These are phyloP conservation scores for Fusarium sarcochroum DNA, from an alignment of 2,329 filamentous ascomycete species.

Conservation along the genomic window DNA sequence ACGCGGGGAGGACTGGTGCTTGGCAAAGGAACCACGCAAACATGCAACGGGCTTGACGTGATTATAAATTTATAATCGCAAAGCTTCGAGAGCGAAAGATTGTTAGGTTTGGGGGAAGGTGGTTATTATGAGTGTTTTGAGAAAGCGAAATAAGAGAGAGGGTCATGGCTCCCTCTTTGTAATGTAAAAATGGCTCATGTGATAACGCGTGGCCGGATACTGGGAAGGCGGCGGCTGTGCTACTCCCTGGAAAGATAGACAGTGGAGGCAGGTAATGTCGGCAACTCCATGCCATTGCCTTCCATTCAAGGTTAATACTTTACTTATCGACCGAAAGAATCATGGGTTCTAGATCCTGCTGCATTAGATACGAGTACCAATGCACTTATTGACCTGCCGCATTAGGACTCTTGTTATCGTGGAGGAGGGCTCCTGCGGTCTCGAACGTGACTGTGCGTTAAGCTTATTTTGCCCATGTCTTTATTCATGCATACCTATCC, in stretches of 20 bases:
- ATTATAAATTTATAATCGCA: neutral
- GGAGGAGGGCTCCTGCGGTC: neutral
- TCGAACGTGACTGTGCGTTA: neutral
- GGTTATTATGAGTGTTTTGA: neutral
- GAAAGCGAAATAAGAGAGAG: neutral
- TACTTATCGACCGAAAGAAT: neutral
- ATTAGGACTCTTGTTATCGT: slow-evolving; percentile 1
- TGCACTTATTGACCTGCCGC: neutral
- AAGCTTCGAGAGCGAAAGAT: neutral
- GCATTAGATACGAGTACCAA: too few species aligned
- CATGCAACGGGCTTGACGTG: neutral
- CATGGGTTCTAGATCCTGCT: too few species aligned
- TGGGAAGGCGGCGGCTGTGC: neutral
- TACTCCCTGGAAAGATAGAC: neutral
- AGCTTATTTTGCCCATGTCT: neutral
- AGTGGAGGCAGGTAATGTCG: neutral
- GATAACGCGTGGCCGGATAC: neutral
- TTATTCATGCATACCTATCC: too few species aligned
- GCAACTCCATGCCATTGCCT: neutral
- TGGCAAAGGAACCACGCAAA: slow-evolving; percentile 5
- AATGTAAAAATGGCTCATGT: neutral
- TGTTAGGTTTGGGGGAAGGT: neutral
- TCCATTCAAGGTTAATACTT: neutral
- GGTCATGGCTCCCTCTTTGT: slow-evolving; percentile 6
- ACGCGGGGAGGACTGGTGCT: slow-evolving; percentile 2